phyloP scores from a whole-genome alignment of 768 basidiomycete species.

The Amanita rubescens region DNA sequence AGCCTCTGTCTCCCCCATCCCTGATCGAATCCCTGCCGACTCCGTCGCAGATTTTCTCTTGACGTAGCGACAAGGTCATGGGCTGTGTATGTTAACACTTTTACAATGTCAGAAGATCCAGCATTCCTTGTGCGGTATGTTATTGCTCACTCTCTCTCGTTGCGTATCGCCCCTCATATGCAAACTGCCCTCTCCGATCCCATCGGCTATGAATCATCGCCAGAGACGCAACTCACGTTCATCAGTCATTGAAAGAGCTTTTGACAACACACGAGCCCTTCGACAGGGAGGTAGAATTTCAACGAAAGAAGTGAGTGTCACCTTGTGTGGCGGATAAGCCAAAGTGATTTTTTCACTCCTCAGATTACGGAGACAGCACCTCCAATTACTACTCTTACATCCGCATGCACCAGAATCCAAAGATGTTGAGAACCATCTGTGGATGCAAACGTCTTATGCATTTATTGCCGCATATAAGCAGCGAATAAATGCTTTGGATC shows the following conservation, averaged over 20 bases:
- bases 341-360: slow-evolving; percentile 7
- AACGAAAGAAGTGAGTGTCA: slow-evolving; percentile 71
- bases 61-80: slow-evolving; percentile 22
- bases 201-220: slow-evolving; percentile 6
- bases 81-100: slow-evolving; percentile 17
- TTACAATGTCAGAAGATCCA: slow-evolving; percentile 38
- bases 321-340: slow-evolving; percentile 2
- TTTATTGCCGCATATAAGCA: slow-evolving; percentile 82
- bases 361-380: slow-evolving; percentile 60
- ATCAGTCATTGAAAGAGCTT: slow-evolving; percentile 67
- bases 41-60: slow-evolving; percentile 1
- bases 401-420: slow-evolving; percentile 68
- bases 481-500: slow-evolving; percentile 61
- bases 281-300: slow-evolving; percentile 81
- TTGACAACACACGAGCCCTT: slow-evolving; percentile 72
- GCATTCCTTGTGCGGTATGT: slow-evolving; percentile 36
- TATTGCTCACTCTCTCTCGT: slow-evolving; percentile 9
- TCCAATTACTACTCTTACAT: slow-evolving; percentile 60
- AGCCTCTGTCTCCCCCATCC: slow-evolving; percentile 1
- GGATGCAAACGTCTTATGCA: slow-evolving; percentile 89
- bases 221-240: slow-evolving; percentile 76
- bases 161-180: not conserved
- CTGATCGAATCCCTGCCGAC: slow-evolving; percentile 7
- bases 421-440: slow-evolving; percentile 77
- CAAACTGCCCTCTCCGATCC: not conserved